Evolutionary conservation across 495 filamentous ascomycete genomes (phyloP), one percentile per base, ranked within the genome.

Genomic region (Penicillium cinerascens): DNA sequence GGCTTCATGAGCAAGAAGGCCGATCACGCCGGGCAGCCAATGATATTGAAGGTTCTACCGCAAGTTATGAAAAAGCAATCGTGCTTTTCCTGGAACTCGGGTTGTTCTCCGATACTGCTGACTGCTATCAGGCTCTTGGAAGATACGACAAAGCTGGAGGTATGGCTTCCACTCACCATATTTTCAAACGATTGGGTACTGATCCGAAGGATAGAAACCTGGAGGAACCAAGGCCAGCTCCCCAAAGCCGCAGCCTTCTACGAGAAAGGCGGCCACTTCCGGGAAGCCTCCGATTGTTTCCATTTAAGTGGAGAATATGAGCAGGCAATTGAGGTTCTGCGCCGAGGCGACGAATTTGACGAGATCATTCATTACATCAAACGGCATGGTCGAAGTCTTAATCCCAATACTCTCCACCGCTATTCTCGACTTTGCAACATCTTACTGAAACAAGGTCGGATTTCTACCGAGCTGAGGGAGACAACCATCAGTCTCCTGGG

Each of bases 241-340:
- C 8, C 41, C 13, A 56, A 52, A 17, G 64, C 67, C 5, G 67
- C 64, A 0, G 9, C 20, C 3, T 38, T 60, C 2, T 70, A 57
- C 26, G 44, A 48, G 5, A 22, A 54, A 35, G 61, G 46, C 0
- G 10, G 44, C 1, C 13, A 52, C 0, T 57, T 50, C 23, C 3
- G 16, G 1, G 38, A 59, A 6, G 67, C 67, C 21, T 50, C 54
- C 2, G 47, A 56, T 10, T 59, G 55, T 38, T 56, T 57, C 20
- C 48, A 61, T 40, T 2, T 4, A 0, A 13, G 17, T 35, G 44
- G 47, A 4, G 26, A 61, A 1, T 51, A 63, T 21, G 59, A 61
- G 5, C 33, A 65, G 47, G 66, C 61, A 22, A 58, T 52, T n/a
- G 77, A 76, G 13, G 66, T 69, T 22, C 58, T 83, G 25, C 59